These are phyloP conservation scores for Omphalotus olearius DNA, from an alignment of 1,284 basidiomycete species.

Conservation along the genomic window DNA sequence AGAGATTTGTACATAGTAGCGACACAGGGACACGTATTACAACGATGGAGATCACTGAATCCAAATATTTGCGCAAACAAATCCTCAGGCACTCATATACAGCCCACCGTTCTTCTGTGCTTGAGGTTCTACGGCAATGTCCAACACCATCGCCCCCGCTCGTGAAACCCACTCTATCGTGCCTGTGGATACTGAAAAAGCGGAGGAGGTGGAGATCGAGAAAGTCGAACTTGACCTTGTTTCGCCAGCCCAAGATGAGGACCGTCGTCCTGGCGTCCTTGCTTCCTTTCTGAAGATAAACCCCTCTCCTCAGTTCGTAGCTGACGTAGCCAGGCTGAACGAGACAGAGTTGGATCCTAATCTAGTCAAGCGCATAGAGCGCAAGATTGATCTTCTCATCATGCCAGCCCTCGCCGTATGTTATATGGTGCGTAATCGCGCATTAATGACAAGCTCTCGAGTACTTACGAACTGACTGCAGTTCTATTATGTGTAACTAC, in stretches of 20 bases:
- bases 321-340: constrained; percentile 29
- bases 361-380: constrained; percentile 31
- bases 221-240: constrained; percentile 13
- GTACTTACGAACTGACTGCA: constrained; percentile 9
- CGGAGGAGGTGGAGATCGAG: constrained; percentile 14
- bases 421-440: constrained; percentile 27
- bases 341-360: constrained; percentile 24
- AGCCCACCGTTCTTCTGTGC: too few species aligned
- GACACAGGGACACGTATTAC: too few species aligned
- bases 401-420: constrained; percentile 34
- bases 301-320: constrained; percentile 29
- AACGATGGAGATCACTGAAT: too few species aligned
- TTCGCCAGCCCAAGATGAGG: constrained; percentile 7
- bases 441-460: neutral
- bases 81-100: too few species aligned
- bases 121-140: too few species aligned
- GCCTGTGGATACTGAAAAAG: neutral
- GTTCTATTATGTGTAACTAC: constrained; percentile 34
- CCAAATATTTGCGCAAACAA: too few species aligned
- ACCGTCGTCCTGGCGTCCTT: constrained; percentile 14
- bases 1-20: too few species aligned
- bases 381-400: constrained; percentile 31
- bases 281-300: constrained; percentile 28
- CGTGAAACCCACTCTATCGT: too few species aligned
- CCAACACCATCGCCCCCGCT: too few species aligned